Evolutionary conservation across 768 basidiomycete species (phyloP), one percentile per base, ranked within the genome.

Genomic region (Auriculariales sp.): DNA sequence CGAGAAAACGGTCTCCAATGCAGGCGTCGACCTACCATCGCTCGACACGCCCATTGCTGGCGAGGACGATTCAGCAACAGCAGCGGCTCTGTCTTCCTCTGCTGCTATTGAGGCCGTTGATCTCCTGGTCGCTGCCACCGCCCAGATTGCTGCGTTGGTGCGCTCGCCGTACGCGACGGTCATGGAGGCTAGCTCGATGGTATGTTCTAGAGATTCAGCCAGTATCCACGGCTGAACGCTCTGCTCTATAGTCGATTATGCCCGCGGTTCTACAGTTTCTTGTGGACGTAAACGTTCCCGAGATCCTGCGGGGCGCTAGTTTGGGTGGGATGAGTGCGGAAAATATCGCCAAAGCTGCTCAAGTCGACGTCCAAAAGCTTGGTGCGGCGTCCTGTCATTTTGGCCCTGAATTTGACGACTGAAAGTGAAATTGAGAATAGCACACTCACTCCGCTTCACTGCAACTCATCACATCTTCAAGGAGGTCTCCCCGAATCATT

Each of bases 251-350:
- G 81, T 85, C 84, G 56, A 80, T 83, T 57, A 67, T 87, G n/a
- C 81, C 85, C 0, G 77, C 81, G 3, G 85, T 82, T 57, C 67
- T 88, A 62, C 77, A 83, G 17, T 69, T 87, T 28, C 61, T 86
- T 14, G 83, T 86, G 59, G 78, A 80, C 3, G 73, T 81, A 1
- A 79, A 86, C 57, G 71, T 77, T 25, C 72, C 74, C 5, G 85
- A 88, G 58, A 74, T 86, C 11, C 67, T 88, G 1, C 73, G 79
- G 9, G 79, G 78, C 49, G 77, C 78, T 12, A 82, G 80, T 1
- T 67, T 73, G 0, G 52, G 27, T 19, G 39, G 39, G 10, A 22
- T 44, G 39, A 19, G 27, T 25, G 17, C 15, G 9, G 22, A 19
- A 10, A 25, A 44, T 25, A 19, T 44, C 22, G 39, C 39, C 5